phyloP scores from a whole-genome alignment of 371 early-diverging fungal genomes.

The Syncephalastrum contaminatum region DNA sequence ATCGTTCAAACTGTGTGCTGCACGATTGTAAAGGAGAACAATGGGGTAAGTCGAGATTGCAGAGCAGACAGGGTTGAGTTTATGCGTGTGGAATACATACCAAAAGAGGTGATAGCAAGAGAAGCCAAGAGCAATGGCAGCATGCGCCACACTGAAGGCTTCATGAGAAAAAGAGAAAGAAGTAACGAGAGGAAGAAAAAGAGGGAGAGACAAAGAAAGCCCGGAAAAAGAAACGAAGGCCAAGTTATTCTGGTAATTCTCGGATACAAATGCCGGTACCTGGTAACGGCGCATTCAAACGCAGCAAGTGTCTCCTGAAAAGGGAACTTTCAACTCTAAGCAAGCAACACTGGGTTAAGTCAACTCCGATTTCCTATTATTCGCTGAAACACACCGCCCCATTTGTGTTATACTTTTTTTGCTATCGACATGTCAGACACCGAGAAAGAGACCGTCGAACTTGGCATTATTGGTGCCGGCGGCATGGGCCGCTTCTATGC shows the following conservation, averaged over 20 bases:
- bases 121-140: not conserved
- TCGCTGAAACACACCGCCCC: no score
- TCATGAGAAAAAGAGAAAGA: not conserved
- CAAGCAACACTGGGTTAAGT: no score
- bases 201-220: not conserved
- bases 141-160: not conserved
- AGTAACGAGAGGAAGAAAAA: conserved; percentile 1
- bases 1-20: conserved; percentile 32
- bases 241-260: no score
- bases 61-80: not conserved
- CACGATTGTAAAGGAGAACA: not conserved
- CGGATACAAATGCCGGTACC: no score
- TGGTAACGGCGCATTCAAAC: no score
- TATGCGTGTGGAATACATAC: not conserved
- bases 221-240: conserved; percentile 1
- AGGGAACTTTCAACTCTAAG: no score
- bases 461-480: conserved; percentile 85
- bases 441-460: conserved; percentile 61
- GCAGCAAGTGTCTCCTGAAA: no score
- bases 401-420: no score
- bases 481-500: conserved; percentile 96
- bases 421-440: not conserved
- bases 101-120: not conserved
- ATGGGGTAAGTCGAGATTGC: not conserved
- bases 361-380: no score